Conservation (phyloP, 164 flowering plant genomes). For the Aristolochia contorta region DNA sequence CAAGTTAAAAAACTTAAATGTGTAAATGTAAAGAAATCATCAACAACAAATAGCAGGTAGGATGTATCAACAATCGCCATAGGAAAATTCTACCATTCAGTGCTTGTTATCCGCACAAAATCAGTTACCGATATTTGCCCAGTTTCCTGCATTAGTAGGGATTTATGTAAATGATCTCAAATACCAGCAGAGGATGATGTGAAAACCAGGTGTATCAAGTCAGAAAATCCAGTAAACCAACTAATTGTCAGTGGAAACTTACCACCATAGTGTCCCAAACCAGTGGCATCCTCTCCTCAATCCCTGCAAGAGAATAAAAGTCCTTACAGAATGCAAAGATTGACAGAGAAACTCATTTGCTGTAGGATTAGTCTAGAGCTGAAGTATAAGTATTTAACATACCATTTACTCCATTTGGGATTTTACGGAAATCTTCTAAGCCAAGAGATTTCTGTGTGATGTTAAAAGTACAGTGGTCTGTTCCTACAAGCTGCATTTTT, state of each 20-base stretch:
- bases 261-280: conserved; percentile 98
- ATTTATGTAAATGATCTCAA: neutral
- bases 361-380: no score
- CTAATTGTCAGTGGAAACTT: conserved; percentile 13
- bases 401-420: conserved; percentile 99
- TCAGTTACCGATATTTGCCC: conserved; percentile 78
- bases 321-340: neutral
- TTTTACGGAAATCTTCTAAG: conserved; percentile 86
- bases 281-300: conserved; percentile 97
- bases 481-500: conserved; percentile 79
- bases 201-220: neutral
- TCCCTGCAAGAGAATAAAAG: conserved; percentile 31
- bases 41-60: no score
- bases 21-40: no score
- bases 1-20: neutral
- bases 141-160: conserved; percentile 47
- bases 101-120: conserved; percentile 82
- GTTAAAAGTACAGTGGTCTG: conserved; percentile 90
- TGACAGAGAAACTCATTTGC: no score
- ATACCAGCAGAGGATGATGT: neutral
- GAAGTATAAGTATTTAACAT: conserved; percentile 9
- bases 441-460: conserved; percentile 90
- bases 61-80: neutral
- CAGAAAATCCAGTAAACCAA: neutral
- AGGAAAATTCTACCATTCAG: conserved; percentile 56